phyloP scores from a whole-genome alignment of 768 basidiomycete species.

The Hygrophorus russula region DNA sequence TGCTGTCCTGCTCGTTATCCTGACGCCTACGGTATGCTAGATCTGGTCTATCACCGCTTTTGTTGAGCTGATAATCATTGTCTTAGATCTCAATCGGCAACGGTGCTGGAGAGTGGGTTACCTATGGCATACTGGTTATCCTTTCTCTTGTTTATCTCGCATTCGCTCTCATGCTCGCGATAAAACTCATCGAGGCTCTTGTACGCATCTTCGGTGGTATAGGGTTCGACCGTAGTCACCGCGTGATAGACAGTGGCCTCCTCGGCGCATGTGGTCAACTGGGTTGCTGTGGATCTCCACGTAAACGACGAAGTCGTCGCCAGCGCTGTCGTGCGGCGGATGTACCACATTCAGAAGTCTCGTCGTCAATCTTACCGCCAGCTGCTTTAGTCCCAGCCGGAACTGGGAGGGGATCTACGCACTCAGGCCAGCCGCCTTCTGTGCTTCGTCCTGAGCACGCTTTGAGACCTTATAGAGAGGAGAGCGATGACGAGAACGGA shows the following conservation, averaged over 20 bases:
- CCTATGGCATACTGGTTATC: conserved; percentile 85
- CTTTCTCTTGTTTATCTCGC: conserved; percentile 73
- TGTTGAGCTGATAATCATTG: conserved; percentile 1
- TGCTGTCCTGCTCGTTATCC: conserved; percentile 81
- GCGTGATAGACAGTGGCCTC: conserved; percentile 78
- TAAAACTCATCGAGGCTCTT: conserved; percentile 79
- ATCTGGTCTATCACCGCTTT: conserved; percentile 4
- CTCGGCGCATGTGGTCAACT: conserved; percentile 69
- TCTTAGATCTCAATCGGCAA: conserved; percentile 71
- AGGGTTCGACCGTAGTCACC: conserved; percentile 76
- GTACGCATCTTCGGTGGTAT: conserved; percentile 67
- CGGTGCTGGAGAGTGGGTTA: conserved; percentile 83
- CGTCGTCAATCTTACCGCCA: conserved; percentile 22
- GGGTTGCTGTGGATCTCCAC: conserved; percentile 45
- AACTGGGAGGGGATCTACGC: conserved; percentile 33
- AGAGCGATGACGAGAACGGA: conserved; percentile 69
- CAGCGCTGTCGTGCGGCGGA: conserved; percentile 17
- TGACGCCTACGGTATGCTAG: conserved; percentile 71
- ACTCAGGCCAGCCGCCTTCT: conserved; percentile 53
- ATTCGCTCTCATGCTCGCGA: conserved; percentile 69
- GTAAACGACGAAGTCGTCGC: conserved; percentile 10
- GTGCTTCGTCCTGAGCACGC: conserved; percentile 77
- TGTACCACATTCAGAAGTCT: conserved; percentile 26
- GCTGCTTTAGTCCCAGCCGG: conserved; percentile 17
- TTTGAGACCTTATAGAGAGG: conserved; percentile 62